These are phyloP conservation scores for Ampelocalamus luodianensis DNA, from an alignment of 176 grass and related monocot genomes.

Conservation along the genomic window DNA sequence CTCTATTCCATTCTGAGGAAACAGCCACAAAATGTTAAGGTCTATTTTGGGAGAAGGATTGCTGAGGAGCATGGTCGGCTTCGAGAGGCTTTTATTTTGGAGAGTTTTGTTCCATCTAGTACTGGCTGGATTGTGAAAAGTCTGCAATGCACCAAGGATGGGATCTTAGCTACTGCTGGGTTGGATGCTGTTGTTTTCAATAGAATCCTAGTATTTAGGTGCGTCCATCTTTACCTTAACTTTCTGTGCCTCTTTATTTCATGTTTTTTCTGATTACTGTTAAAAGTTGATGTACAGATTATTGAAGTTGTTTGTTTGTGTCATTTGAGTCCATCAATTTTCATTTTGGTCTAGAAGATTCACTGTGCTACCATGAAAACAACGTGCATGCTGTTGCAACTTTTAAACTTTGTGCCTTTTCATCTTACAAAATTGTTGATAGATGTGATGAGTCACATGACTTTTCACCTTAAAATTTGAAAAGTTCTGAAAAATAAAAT, in stretches of 20 bases:
- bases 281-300: neutral
- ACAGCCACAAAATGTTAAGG: conserved; percentile 81
- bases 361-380: neutral
- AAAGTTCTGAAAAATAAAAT: conserved; percentile 11
- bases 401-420: conserved; percentile 14
- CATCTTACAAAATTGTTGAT: conserved; percentile 4
- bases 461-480: neutral
- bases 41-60: conserved; percentile 87
- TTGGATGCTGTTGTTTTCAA: conserved; percentile 94
- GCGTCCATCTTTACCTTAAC: conserved; percentile 1
- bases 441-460: neutral
- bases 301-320: conserved; percentile 1
- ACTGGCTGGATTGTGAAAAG: conserved; percentile 87
- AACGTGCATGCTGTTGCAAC: neutral
- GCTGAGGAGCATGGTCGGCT: conserved; percentile 63
- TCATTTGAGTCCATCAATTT: conserved; percentile 11
- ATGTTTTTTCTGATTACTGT: conserved; percentile 12
- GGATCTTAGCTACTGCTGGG: conserved; percentile 69
- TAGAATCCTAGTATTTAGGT: conserved; percentile 91
- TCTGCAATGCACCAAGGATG: conserved; percentile 80
- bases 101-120: conserved; percentile 85
- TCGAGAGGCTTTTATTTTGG: conserved; percentile 70
- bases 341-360: neutral
- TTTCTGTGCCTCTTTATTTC: neutral
- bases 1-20: conserved; percentile 91